Percentiles rank a stretch among this genome's conserved stretches.
phyloP scores from a whole-genome alignment of 805 yeast species.

The Clavispora vitiphila region DNA sequence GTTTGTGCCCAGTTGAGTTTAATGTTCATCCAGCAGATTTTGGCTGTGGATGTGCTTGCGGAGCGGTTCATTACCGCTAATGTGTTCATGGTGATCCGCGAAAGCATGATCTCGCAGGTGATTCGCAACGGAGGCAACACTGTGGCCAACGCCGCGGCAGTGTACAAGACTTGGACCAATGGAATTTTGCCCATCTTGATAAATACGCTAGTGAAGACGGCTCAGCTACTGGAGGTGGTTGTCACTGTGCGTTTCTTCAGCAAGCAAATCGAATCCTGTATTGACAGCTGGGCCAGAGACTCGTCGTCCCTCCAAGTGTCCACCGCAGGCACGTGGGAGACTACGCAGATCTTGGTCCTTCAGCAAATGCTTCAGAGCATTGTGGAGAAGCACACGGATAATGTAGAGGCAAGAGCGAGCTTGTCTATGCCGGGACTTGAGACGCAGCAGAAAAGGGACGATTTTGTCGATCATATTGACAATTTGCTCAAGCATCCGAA shows the following conservation, averaged over 20 bases:
- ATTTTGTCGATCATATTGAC: conserved; percentile 55
- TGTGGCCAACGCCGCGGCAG: conserved; percentile 46
- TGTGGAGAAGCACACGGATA: conserved; percentile 48
- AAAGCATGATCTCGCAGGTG: conserved; percentile 64
- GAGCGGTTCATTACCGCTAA: conserved; percentile 62
- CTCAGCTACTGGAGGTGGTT: conserved; percentile 58
- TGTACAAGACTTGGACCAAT: conserved; percentile 81
- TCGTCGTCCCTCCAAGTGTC: conserved; percentile 37
- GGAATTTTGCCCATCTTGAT: conserved; percentile 71
- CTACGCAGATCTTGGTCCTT: conserved; percentile 58
- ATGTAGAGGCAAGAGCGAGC: conserved; percentile 15
- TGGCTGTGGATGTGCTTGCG: conserved; percentile 57
- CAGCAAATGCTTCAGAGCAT: conserved; percentile 48
- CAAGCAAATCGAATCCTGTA: conserved; percentile 59
- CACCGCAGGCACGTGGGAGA: conserved; percentile 34
- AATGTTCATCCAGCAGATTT: conserved; percentile 63
- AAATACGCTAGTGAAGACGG: conserved; percentile 56
- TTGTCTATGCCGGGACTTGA: conserved; percentile 55
- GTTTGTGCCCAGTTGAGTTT: conserved; percentile 69
- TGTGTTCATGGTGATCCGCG: conserved; percentile 58
- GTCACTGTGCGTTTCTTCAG: conserved; percentile 58
- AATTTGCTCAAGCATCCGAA: conserved; percentile 84
- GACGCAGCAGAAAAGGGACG: conserved; percentile 51
- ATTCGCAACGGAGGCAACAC: conserved; percentile 63
- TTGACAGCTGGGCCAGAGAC: conserved; percentile 65